Evolutionary conservation across 768 basidiomycete species (phyloP).

Genomic region (Rhodotorula babjevae): DNA sequence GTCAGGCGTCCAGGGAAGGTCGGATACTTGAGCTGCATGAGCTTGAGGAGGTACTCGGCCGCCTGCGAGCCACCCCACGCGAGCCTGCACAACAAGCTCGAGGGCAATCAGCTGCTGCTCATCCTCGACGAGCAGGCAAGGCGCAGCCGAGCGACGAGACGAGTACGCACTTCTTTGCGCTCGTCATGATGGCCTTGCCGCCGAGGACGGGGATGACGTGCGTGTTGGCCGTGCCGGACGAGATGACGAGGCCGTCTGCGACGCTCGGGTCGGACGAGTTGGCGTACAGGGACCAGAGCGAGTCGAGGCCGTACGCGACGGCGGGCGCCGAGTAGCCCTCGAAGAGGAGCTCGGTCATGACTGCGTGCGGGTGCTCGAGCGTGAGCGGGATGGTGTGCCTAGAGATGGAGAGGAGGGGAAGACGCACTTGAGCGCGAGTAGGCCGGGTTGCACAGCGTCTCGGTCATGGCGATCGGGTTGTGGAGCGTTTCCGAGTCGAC

Average conservation of each 20-base stretch:
- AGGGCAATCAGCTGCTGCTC: not conserved
- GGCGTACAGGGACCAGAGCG: conserved; percentile 85
- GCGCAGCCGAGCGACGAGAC: not conserved
- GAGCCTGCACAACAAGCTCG: conserved; percentile 61
- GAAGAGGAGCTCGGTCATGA: conserved; percentile 93
- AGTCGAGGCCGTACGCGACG: conserved; percentile 80
- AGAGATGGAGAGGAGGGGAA: not conserved
- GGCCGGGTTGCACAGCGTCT: conserved; percentile 77
- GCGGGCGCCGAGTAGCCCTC: conserved; percentile 84
- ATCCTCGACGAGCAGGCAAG: not conserved
- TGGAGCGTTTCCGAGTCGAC: conserved; percentile 68
- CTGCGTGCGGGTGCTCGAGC: conserved; percentile 48
- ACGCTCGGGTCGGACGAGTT: conserved; percentile 52
- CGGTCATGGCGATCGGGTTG: conserved; percentile 90
- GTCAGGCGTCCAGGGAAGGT: conserved; percentile 83
- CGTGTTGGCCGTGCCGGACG: conserved; percentile 86
- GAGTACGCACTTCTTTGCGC: conserved; percentile 57
- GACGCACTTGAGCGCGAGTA: conserved; percentile 78
- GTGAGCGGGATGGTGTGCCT: not conserved
- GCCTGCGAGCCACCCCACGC: conserved; percentile 90
- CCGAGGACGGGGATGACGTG: conserved; percentile 80
- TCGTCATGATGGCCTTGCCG: conserved; percentile 76
- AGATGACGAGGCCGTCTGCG: conserved; percentile 76
- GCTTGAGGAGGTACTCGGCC: conserved; percentile 84
- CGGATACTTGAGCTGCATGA: conserved; percentile 92